These are phyloP conservation scores for Pythium phragmiticola DNA, from an alignment of 352 stramenopile genomes.

Conservation along the genomic window DNA sequence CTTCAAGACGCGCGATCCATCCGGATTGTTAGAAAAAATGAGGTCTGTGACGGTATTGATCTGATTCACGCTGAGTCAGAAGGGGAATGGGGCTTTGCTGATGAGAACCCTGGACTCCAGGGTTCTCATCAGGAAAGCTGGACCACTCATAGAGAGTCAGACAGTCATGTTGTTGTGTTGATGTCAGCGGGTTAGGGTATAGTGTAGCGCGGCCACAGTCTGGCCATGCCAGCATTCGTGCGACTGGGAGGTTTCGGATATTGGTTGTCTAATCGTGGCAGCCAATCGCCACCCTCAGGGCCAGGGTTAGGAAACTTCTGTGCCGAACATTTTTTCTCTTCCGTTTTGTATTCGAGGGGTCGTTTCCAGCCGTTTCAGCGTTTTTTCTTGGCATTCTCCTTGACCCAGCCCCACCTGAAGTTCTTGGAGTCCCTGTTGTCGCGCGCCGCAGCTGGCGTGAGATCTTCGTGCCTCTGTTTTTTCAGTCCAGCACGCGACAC, in stretches of 20 bases:
- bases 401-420: neutral
- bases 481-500: conserved; percentile 18
- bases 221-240: conserved; percentile 13
- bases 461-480: conserved; percentile 21
- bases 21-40: too few species aligned
- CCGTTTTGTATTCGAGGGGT: conserved; percentile 13
- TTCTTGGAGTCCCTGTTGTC: conserved; percentile 13
- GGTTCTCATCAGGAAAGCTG: neutral
- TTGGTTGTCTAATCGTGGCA: conserved; percentile 18
- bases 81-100: neutral
- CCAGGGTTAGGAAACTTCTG: conserved; percentile 23
- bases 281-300: conserved; percentile 22
- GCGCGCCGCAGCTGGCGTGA: conserved; percentile 14
- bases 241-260: conserved; percentile 1
- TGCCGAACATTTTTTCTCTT: conserved; percentile 11
- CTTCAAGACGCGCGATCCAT: neutral
- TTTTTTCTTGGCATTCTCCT: conserved; percentile 26
- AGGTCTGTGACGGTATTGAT: too few species aligned
- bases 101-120: neutral
- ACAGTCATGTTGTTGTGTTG: conserved; percentile 6
- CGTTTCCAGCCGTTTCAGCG: conserved; percentile 28
- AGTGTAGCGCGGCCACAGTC: conserved; percentile 1
- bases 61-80: neutral
- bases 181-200: conserved; percentile 17
- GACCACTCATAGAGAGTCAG: conserved; percentile 23